Evolutionary conservation across 306 rosid genomes (phyloP).

Genomic region (Biancaea sappan): DNA sequence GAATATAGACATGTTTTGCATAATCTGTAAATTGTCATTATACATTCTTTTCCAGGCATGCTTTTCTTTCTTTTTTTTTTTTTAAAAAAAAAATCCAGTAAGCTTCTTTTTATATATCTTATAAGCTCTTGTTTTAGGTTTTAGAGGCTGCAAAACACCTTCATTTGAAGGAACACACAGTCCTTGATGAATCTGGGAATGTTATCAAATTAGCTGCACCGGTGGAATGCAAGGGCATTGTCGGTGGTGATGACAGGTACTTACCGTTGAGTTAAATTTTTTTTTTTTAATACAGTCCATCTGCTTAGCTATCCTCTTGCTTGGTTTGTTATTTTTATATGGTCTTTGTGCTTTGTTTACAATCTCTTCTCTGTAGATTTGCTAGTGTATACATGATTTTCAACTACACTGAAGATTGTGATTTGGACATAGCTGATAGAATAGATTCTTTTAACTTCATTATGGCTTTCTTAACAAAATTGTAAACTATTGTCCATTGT

Average conservation of each 20-base stretch:
- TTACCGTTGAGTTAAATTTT: conserved; percentile 24
- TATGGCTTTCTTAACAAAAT: conserved; percentile 22
- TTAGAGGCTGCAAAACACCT: conserved; percentile 91
- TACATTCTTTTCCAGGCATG: not conserved
- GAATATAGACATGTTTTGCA: conserved; percentile 15
- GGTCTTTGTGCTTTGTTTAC: not conserved
- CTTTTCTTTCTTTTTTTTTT: too few species aligned
- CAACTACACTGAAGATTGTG: conserved; percentile 6
- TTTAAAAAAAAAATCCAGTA: too few species aligned
- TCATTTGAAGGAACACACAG: conserved; percentile 90
- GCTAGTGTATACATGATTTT: not conserved
- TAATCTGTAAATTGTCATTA: conserved; percentile 11
- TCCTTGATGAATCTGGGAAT: conserved; percentile 89
- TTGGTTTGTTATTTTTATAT: conserved; percentile 17
- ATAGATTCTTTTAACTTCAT: conserved; percentile 3
- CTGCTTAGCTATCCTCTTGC: conserved; percentile 32
- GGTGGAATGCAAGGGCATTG: conserved; percentile 98
- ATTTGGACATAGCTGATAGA: conserved; percentile 2
- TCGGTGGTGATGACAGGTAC: conserved; percentile 98
- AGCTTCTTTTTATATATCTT: conserved; percentile 22
- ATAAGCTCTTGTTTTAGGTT: conserved; percentile 55
- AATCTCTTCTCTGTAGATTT: conserved; percentile 1
- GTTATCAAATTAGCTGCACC: conserved; percentile 95
- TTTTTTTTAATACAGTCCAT: not conserved
- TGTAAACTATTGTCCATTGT: not conserved